phyloP scores from a whole-genome alignment of 2,329 filamentous ascomycete species.

The Trichoderma cornu-damae region DNA sequence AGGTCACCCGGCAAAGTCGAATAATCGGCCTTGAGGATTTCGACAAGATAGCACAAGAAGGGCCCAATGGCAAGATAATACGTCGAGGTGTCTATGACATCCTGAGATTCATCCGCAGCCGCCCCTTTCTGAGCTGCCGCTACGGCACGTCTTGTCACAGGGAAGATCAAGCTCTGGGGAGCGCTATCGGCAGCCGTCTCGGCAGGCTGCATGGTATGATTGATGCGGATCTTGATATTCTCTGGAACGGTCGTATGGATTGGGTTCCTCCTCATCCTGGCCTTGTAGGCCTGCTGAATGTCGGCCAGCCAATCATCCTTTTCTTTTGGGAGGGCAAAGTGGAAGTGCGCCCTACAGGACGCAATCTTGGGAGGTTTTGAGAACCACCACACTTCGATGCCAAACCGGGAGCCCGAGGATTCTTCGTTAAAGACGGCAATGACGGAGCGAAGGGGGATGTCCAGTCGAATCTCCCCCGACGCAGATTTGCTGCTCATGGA shows the following conservation, averaged over 20 bases:
- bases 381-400: constrained; percentile 55
- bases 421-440: constrained; percentile 51
- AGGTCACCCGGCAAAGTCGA: constrained; percentile 42
- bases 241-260: constrained; percentile 38
- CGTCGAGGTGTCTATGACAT: constrained; percentile 45
- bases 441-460: constrained; percentile 47
- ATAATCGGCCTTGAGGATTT: constrained; percentile 44
- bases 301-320: constrained; percentile 47
- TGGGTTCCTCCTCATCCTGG: constrained; percentile 34
- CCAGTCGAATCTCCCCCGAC: constrained; percentile 38
- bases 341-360: constrained; percentile 45
- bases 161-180: constrained; percentile 42
- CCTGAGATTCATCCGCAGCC: constrained; percentile 41
- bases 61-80: constrained; percentile 52
- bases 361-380: constrained; percentile 40
- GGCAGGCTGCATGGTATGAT: constrained; percentile 41
- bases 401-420: constrained; percentile 44
- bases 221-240: constrained; percentile 45
- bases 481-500: constrained; percentile 28
- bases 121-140: constrained; percentile 38
- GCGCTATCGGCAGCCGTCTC: constrained; percentile 32
- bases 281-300: constrained; percentile 40
- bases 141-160: constrained; percentile 46
- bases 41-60: constrained; percentile 48
- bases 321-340: constrained; percentile 45